Base-by-base conservation (phyloP, 2,329 filamentous ascomycete species). In the Monosporascus cannonballus region DNA sequence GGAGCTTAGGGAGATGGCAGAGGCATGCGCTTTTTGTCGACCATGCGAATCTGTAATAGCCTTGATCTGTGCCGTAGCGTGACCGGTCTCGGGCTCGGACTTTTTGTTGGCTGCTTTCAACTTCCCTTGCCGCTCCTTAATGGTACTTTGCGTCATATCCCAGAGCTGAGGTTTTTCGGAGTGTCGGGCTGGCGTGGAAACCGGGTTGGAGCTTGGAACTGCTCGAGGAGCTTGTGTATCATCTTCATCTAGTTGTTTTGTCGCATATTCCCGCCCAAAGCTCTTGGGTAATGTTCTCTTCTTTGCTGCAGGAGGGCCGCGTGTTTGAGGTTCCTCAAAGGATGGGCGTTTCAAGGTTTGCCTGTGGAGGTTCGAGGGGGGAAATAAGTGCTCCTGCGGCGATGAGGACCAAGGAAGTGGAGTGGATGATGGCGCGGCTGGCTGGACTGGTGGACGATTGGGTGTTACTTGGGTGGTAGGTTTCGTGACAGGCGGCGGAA, bases 41-140 rank as follows among this genome's bases (percentile, higher is more conserved):
- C 61, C 54, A 50, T 75, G 62, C 22, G 64, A 59, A n/a, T 68
- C 62, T 7, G 64, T 54, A 11, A 74, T 70, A 38, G 78, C 73
- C 39, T 74, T 71, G 5, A 75, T 69, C 2, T 77, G 78, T 18
- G 80, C 78, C 49, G 70, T 72, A 14, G 67, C 65, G 54, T 69
- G 54, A 60, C 71, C 57, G 51, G 73, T 65, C 37, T 73, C 71
- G 20, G 73, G 71, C 6, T 68, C 66, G 3, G 73, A 62, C 34
- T 71, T 76, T 63, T 81, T 84, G 54, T 76, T 77, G 55, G 76
- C 85, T 66, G 69, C 87, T 75, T 73, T 90, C 67, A 92, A 73
- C 57, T 84, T 82, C 69, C 85, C 91, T 69, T 88, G 88, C 61
- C 89, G 85, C 54, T 90, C 86, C 65, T 93, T 90, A 39, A 93